Base-by-base conservation (phyloP, 108 stramenopile genomes). In the Schizochytrium sp. region DNA sequence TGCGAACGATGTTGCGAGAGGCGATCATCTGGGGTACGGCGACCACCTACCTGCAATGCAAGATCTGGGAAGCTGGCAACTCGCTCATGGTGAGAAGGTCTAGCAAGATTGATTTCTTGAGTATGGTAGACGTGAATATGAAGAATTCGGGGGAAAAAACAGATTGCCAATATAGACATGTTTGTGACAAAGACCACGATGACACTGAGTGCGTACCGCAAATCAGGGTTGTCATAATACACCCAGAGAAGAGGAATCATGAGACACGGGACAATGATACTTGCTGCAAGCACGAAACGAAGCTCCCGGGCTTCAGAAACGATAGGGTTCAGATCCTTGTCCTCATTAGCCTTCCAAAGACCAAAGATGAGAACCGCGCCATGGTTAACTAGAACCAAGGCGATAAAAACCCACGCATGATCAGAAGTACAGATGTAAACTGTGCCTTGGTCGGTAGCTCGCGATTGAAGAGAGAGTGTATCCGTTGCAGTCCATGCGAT, bases 111-210 rank as follows among this genome's bases (percentile, higher is more conserved):
- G 15, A 69, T 69, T 38, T 69, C 64, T 44, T 69, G 19, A 38
- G 64, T 69, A 15, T 3, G 12, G 64, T 69, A 69, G 12, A 28
- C 10, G 44, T 69, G 64, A 69, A 69, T 69, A 38, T 69, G 64
- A 8, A 69, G 64, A 7, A 69, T 69, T 0, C 64, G 64, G 0
- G 64, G 64, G 2, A 69, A 38, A 44, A 69, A 69, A 1, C 64
- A 69, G 28, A 69, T 69, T 38, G 64, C 64, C 42, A 69, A 3
- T 8, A 69, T 69, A 7, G 64, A 69, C 64, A 69, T 69, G 15
- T 69, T 69, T 38, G 64, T 69, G 28, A 69, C 7, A 15, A 69
- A 69, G 64, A 69, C 64, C 64, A 69, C 64, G 28, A 69, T 69
- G 12, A 44, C 40, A 15, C 44, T 69, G 64, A 69, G 64, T 44